Conservation (phyloP, 1,284 basidiomycete genomes). For the Melampsora americana region DNA sequence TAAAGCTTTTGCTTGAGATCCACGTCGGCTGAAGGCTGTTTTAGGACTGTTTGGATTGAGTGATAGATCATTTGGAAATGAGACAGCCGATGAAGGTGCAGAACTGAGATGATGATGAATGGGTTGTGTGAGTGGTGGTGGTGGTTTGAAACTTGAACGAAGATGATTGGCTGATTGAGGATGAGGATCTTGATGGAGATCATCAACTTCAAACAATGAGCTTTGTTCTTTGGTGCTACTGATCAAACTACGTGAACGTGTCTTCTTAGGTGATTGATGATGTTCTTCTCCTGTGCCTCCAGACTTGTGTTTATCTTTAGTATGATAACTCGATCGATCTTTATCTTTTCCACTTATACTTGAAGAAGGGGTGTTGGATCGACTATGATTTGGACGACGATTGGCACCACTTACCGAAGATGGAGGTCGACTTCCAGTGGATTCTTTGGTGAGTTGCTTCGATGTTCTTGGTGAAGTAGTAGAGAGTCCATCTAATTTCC, state of each 20-base stretch:
- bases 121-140: background rate
- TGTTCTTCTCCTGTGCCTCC: background rate
- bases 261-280: conserved; percentile 8
- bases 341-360: conserved; percentile 2
- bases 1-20: background rate
- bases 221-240: background rate
- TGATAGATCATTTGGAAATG: background rate
- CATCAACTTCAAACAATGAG: too few species aligned
- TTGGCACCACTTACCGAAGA: background rate
- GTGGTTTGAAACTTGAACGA: background rate
- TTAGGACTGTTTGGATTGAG: background rate
- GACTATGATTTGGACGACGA: conserved; percentile 14
- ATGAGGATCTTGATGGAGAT: too few species aligned
- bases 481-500: conserved; percentile 81
- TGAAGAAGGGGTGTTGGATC: conserved; percentile 28
- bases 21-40: background rate
- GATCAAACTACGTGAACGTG: background rate
- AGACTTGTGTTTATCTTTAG: background rate
- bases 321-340: background rate
- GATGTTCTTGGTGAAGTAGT: conserved; percentile 8
- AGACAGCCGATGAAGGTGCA: background rate
- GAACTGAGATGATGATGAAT: background rate
- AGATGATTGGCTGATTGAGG: background rate
- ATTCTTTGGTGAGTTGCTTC: conserved; percentile 12
- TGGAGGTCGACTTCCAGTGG: background rate